phyloP scores from a whole-genome alignment of 1,139 yeast species.

The Yamadazyma jaroonii region DNA sequence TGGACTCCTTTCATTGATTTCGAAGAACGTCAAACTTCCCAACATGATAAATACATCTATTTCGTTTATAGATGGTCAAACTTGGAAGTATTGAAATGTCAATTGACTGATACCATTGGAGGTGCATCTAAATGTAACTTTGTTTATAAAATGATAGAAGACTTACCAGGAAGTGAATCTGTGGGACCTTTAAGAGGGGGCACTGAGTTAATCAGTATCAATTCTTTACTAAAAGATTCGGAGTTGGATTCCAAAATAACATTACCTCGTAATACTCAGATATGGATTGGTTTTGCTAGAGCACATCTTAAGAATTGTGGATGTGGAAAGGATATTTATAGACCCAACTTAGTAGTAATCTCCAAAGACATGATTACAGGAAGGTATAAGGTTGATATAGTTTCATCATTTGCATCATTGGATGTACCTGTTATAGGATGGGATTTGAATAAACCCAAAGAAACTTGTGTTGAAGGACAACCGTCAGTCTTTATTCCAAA shows the following conservation, averaged over 20 bases:
- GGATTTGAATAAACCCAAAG: conserved; percentile 20
- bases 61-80: conserved; percentile 30
- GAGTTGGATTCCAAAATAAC: conserved; percentile 13
- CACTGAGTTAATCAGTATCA: conserved; percentile 25
- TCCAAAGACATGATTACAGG: conserved; percentile 22
- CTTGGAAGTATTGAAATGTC: conserved; percentile 26
- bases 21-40: conserved; percentile 34
- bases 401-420: conserved; percentile 39
- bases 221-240: conserved; percentile 18
- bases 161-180: conserved; percentile 14
- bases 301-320: conserved; percentile 47
- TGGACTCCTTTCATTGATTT: conserved; percentile 31
- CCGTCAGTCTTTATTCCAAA: conserved; percentile 33
- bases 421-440: conserved; percentile 35
- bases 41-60: conserved; percentile 20
- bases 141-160: conserved; percentile 20
- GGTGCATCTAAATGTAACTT: conserved; percentile 24
- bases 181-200: conserved; percentile 38
- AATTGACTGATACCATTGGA: conserved; percentile 13
- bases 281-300: conserved; percentile 50
- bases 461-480: conserved; percentile 24
- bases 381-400: conserved; percentile 22
- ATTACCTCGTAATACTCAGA: conserved; percentile 24
- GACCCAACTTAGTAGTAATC: conserved; percentile 45
- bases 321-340: conserved; percentile 44